A percentile compares a stretch with the other conserved stretches of the same genome.
Conservation (phyloP, 2,329 filamentous ascomycete species). For the Sporothrix curviconia region DNA sequence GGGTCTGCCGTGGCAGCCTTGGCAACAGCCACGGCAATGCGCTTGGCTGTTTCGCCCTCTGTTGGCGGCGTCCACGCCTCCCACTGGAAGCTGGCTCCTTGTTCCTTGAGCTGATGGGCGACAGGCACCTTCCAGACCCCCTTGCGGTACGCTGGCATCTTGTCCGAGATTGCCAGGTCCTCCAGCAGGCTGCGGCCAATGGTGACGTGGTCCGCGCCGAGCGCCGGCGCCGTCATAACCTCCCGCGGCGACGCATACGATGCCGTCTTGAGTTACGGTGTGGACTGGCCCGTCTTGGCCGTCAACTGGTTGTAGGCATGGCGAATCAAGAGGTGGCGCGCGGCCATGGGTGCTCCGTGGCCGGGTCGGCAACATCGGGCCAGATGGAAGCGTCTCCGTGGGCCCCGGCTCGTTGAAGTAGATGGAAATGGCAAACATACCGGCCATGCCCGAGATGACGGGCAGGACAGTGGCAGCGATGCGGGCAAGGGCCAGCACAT, state of each 20-base stretch:
- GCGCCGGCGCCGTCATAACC: background rate
- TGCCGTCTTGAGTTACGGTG: constrained; percentile 1
- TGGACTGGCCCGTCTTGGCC: background rate
- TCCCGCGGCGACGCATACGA: constrained; percentile 1
- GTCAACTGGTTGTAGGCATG: background rate
- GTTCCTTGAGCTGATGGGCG: background rate
- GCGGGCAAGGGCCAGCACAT: background rate
- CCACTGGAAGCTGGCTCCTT: background rate
- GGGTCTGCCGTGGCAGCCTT: background rate
- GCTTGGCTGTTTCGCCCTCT: background rate
- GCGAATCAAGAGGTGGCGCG: background rate
- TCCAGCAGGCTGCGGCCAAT: constrained; percentile 1
- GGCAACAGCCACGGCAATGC: background rate
- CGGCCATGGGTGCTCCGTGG: background rate
- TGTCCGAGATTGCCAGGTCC: background rate
- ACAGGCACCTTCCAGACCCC: constrained; percentile 5
- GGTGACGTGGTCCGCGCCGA: constrained; percentile 2
- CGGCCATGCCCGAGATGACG: constrained; percentile 1
- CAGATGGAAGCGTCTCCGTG: constrained; percentile 3
- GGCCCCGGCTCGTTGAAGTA: constrained; percentile 3
- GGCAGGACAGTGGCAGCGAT: background rate
- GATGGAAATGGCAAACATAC: constrained; percentile 7
- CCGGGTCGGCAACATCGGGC: background rate
- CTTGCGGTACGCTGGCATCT: background rate
- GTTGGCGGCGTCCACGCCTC: background rate